A percentile compares a stretch with the other conserved stretches of the same genome.
phyloP scores from a whole-genome alignment of 2,329 filamentous ascomycete species.

The Xylariales sp. region DNA sequence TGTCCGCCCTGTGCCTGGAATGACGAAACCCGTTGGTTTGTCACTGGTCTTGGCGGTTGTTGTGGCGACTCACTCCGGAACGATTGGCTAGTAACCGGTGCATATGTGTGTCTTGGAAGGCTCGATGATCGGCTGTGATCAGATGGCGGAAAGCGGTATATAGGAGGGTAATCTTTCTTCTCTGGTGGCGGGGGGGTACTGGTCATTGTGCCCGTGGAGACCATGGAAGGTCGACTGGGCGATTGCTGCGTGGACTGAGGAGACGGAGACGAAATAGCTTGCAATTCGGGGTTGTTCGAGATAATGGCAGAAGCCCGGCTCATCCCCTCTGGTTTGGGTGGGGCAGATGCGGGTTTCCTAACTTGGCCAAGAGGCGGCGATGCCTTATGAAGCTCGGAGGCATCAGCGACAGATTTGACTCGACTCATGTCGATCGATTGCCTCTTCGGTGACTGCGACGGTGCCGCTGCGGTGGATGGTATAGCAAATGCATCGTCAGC shows the following conservation, averaged over 20 bases:
- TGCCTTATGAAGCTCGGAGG: slow-evolving; percentile 17
- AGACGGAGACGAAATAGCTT: slow-evolving; percentile 48
- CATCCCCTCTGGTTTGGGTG: slow-evolving; percentile 35
- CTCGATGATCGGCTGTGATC: slow-evolving; percentile 35
- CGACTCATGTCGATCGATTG: slow-evolving; percentile 25
- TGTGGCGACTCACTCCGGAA: slow-evolving; percentile 17
- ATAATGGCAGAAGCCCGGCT: slow-evolving; percentile 63
- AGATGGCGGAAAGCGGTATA: slow-evolving; percentile 37
- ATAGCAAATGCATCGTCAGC: slow-evolving; percentile 79
- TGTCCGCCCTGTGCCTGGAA: slow-evolving; percentile 29
- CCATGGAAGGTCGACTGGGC: slow-evolving; percentile 30
- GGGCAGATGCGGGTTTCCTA: slow-evolving; percentile 32
- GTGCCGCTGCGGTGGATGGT: slow-evolving; percentile 23
- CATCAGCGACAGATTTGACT: slow-evolving; percentile 18
- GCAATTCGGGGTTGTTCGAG: slow-evolving; percentile 57
- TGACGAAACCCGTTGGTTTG: slow-evolving; percentile 23
- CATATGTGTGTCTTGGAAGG: slow-evolving; percentile 29
- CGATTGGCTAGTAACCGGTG: slow-evolving; percentile 15
- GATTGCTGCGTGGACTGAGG: slow-evolving; percentile 26
- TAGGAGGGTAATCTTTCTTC: slow-evolving; percentile 33
- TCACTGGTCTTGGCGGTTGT: slow-evolving; percentile 18
- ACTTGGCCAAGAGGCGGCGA: slow-evolving; percentile 25
- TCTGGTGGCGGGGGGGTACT: slow-evolving; percentile 43
- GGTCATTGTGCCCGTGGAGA: slow-evolving; percentile 77
- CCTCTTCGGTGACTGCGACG: slow-evolving; percentile 23